Percentiles rank a stretch among this genome's conserved stretches.
Evolutionary conservation across 1,139 yeast genomes (phyloP).

Genomic region (Yamadazyma triangularis): DNA sequence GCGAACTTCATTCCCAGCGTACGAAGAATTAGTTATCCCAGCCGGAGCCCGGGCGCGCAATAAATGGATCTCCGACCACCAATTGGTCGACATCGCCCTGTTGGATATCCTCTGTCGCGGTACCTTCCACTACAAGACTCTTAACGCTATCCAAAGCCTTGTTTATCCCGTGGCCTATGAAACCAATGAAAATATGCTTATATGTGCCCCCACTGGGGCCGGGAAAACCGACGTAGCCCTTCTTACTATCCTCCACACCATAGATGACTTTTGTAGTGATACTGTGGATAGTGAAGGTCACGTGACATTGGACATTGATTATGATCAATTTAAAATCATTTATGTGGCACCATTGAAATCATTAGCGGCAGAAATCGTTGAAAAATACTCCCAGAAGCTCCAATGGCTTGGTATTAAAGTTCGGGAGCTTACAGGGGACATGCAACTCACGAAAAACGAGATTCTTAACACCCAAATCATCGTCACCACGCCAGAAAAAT

Average conservation of each 20-base stretch:
- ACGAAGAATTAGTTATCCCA: conserved; percentile 85
- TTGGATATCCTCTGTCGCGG: conserved; percentile 78
- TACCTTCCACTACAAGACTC: conserved; percentile 72
- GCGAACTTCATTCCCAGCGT: conserved; percentile 54
- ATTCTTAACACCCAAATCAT: conserved; percentile 75
- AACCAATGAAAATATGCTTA: conserved; percentile 91
- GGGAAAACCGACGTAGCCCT: conserved; percentile 97
- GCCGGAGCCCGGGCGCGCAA: conserved; percentile 50
- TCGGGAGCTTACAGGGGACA: conserved; percentile 88
- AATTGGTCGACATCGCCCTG: conserved; percentile 53
- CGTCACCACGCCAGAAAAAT: conserved; percentile 93
- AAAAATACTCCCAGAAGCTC: conserved; percentile 73
- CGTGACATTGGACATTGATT: conserved; percentile 59
- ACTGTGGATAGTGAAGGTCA: conserved; percentile 43
- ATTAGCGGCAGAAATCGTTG: conserved; percentile 95
- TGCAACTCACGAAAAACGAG: conserved; percentile 72
- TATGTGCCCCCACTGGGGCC: conserved; percentile 99
- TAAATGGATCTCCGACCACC: conserved; percentile 47
- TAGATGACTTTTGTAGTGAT: conserved; percentile 57
- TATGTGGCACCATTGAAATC: conserved; percentile 95
- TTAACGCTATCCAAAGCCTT: conserved; percentile 88
- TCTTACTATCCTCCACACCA: conserved; percentile 63
- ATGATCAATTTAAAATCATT: conserved; percentile 70
- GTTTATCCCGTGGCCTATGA: conserved; percentile 91
- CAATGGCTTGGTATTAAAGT: conserved; percentile 84